phyloP scores from a whole-genome alignment of 805 yeast genomes.

The Hanseniaspora occidentalis region DNA sequence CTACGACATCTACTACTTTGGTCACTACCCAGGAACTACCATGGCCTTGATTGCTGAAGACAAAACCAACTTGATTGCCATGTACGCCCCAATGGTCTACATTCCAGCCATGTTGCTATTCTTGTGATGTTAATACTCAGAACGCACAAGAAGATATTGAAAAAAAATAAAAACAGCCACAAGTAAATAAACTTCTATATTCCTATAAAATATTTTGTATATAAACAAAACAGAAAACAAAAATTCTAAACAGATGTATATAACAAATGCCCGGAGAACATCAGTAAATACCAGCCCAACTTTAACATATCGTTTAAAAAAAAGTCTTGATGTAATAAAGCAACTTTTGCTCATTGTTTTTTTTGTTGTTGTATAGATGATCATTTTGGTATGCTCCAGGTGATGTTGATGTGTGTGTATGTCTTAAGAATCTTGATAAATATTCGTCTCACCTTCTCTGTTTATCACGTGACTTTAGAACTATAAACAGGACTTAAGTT shows the following conservation, averaged over 20 bases:
- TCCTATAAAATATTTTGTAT: background rate
- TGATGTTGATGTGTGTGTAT: no score
- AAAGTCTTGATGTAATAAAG: no score
- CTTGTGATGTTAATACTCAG: constrained; percentile 2
- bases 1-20: constrained; percentile 29
- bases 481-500: no score
- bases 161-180: background rate
- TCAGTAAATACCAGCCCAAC: no score
- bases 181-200: background rate
- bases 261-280: background rate
- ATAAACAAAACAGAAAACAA: background rate
- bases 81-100: constrained; percentile 21
- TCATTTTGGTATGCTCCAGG: no score
- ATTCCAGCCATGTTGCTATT: constrained; percentile 18
- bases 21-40: constrained; percentile 15
- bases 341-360: no score
- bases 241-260: background rate
- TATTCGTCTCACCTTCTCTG: no score
- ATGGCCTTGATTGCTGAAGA: constrained; percentile 10
- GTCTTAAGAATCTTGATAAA: no score
- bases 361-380: no score
- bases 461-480: no score
- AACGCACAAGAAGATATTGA: background rate
- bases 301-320: no score
- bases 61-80: constrained; percentile 13